Evolutionary conservation across 768 basidiomycete species (phyloP).

Genomic region (Gymnopilus junonius): DNA sequence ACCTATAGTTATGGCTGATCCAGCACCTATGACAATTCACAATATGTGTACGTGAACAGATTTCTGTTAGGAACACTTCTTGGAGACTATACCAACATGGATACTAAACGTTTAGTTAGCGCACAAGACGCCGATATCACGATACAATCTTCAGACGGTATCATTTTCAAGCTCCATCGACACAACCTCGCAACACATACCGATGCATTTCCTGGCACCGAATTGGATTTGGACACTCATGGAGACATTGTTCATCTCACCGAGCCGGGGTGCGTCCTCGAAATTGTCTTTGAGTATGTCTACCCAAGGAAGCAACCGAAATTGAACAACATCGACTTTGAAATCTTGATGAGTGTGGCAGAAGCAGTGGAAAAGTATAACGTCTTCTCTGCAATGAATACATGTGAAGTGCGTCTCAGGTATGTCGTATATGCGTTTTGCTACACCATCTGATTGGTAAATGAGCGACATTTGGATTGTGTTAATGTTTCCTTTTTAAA

Average conservation of each 20-base stretch:
- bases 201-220: constrained; percentile 23
- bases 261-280: constrained; percentile 28
- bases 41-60: too few relatives aligned
- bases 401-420: constrained; percentile 20
- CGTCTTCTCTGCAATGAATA: constrained; percentile 26
- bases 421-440: constrained; percentile 5
- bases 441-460: too few relatives aligned
- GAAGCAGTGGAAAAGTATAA: constrained; percentile 30
- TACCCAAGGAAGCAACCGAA: constrained; percentile 28
- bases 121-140: constrained; percentile 21
- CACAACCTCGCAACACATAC: constrained; percentile 24
- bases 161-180: constrained; percentile 26
- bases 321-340: constrained; percentile 19
- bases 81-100: too few relatives aligned
- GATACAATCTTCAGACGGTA: constrained; percentile 24
- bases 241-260: constrained; percentile 26
- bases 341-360: constrained; percentile 12
- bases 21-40: too few relatives aligned
- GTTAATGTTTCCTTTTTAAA: background rate
- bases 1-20: too few relatives aligned
- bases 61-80: too few relatives aligned
- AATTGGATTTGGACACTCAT: constrained; percentile 18
- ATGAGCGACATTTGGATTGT: background rate
- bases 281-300: constrained; percentile 25
- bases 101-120: too few relatives aligned